Evolutionary conservation across 176 grass and related monocot species (phyloP), one percentile per base, ranked within the genome.

Genomic region (Aechmea fasciata): DNA sequence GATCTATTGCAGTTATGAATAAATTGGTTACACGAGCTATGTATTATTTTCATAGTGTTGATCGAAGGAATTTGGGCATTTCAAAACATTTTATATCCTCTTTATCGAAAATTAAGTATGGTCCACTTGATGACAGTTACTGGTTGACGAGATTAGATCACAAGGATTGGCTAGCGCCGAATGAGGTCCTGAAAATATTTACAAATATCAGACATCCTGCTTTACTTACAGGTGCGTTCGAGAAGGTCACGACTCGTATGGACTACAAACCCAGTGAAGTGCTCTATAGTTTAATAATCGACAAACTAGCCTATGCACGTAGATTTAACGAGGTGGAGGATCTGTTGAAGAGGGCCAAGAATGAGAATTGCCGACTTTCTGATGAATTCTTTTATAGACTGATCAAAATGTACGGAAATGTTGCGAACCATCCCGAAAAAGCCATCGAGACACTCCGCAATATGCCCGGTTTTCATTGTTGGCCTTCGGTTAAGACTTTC

Each of bases 331-430:
- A 92, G 69, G 78, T 97, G 41, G 86, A 92, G 52, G 72, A 75
- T 63, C 24, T 97, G 23, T 65, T 97, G 65, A 79, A 75, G 68
- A 81, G 51, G 69, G 81, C 86, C 17, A 92, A 69, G 59, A 2
- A 13, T 9, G 84, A 90, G 18, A 92, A 68, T 54, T 79, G 84
- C 49, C 70, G 61, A 73, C 77, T 97, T 79, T 92, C 93, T 0
- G 89, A 92, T 20, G 83, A 84, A 1, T 87, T 97, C 69, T 97
- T 92, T 51, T 73, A 87, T 51, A 85, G 82, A 50, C 64, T 97
- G 68, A 84, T 97, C 52, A 97, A 97, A 67, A 97, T 96, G 84
- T 92, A 92, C 49, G 86, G 89, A 33, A 96, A 90, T 75, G 86
- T 92, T 52, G 89, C 83, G 6, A 81, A 87, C 69, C 81, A 92